These are phyloP conservation scores for Saccharomyces hybrid DNA, from an alignment of 1,139 yeast genomes.

Conservation along the genomic window DNA sequence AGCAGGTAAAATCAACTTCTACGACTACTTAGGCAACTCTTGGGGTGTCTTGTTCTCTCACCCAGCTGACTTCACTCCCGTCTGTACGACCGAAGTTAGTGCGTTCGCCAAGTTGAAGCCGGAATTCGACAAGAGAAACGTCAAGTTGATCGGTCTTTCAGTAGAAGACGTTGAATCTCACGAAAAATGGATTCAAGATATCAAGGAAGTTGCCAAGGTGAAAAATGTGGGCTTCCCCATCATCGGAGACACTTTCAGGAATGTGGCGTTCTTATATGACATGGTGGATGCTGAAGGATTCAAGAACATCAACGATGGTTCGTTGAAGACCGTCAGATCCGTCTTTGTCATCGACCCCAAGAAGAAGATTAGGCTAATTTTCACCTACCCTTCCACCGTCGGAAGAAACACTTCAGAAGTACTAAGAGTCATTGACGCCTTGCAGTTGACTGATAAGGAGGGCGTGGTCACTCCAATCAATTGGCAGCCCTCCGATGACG, in stretches of 20 bases:
- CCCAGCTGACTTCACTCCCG: conserved; percentile 93
- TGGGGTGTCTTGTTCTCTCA: conserved; percentile 88
- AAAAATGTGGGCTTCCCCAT: conserved; percentile 74
- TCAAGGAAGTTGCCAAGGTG: conserved; percentile 64
- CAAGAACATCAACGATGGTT: conserved; percentile 61
- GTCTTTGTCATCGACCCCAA: conserved; percentile 83
- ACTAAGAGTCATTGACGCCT: conserved; percentile 76
- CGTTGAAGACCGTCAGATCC: conserved; percentile 76
- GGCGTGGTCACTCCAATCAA: conserved; percentile 72
- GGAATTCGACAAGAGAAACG: conserved; percentile 71
- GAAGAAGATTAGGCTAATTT: conserved; percentile 73
- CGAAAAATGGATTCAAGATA: conserved; percentile 77
- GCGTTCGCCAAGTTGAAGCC: conserved; percentile 82
- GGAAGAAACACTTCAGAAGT: conserved; percentile 90
- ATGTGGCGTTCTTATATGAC: conserved; percentile 76
- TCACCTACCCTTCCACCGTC: conserved; percentile 85
- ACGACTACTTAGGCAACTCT: conserved; percentile 68
- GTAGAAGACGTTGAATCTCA: conserved; percentile 76
- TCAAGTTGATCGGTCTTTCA: conserved; percentile 78
- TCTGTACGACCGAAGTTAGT: conserved; percentile 90
- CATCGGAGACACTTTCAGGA: conserved; percentile 74
- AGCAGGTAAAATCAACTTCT: conserved; percentile 70
- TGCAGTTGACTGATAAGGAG: conserved; percentile 71
- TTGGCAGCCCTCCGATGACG: conserved; percentile 73
- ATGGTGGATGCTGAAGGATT: conserved; percentile 89